Percentiles rank a stretch among this genome's conserved stretches.
phyloP scores from a whole-genome alignment of 1,139 yeast genomes.

The Yamadazyma pseudoaaseri region DNA sequence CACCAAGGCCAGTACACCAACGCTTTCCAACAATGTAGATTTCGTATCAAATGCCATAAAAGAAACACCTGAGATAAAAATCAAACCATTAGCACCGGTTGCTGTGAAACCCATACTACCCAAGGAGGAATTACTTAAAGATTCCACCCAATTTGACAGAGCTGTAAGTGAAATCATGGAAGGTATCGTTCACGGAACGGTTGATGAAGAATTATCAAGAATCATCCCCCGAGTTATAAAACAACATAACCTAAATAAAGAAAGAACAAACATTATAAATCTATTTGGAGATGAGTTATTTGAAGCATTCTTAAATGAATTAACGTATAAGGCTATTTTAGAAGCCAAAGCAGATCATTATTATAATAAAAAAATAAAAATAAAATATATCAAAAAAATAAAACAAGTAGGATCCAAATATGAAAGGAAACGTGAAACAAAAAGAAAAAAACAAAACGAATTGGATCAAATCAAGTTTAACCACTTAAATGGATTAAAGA shows the following conservation, averaged over 20 bases:
- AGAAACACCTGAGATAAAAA: neutral
- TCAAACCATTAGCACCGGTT: neutral
- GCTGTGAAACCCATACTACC: neutral
- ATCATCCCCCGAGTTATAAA: slow-evolving; percentile 26
- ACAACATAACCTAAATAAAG: slow-evolving; percentile 19
- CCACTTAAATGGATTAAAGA: slow-evolving; percentile 19
- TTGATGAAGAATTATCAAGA: slow-evolving; percentile 26
- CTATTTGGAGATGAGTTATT: slow-evolving; percentile 49
- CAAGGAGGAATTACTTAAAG: slow-evolving; percentile 11
- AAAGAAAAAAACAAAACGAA: slow-evolving; percentile 37
- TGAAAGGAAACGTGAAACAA: slow-evolving; percentile 20
- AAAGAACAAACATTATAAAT: slow-evolving; percentile 31
- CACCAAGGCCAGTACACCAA: neutral
- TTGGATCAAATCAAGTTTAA: slow-evolving; percentile 39
- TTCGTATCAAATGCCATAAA: neutral
- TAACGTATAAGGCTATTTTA: slow-evolving; percentile 39
- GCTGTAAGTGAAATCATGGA: slow-evolving; percentile 26
- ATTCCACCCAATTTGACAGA: slow-evolving; percentile 17
- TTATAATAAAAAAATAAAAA: slow-evolving; percentile 24
- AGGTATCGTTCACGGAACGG: slow-evolving; percentile 27
- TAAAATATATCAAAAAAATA: slow-evolving; percentile 23
- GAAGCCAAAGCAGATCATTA: slow-evolving; percentile 41
- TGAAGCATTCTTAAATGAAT: slow-evolving; percentile 59
- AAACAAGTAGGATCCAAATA: slow-evolving; percentile 23
- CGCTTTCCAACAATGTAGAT: neutral